phyloP scores from a whole-genome alignment of 2,329 filamentous ascomycete genomes.

The Fusarium mangiferae region DNA sequence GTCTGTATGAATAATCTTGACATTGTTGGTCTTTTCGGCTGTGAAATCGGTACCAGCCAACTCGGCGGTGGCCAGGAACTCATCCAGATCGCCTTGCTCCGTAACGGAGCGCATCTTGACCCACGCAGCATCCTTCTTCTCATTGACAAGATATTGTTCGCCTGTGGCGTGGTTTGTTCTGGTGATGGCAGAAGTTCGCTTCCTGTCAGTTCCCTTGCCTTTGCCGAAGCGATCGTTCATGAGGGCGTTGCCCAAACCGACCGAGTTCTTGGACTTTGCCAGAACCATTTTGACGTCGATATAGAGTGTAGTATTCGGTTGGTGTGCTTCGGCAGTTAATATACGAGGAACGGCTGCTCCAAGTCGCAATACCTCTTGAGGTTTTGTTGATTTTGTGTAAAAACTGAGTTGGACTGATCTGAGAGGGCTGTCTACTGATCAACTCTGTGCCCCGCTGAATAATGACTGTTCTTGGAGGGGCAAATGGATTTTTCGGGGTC shows the following conservation, averaged over 20 bases:
- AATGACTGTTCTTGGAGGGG: constrained; percentile 59
- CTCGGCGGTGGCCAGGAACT: constrained; percentile 95
- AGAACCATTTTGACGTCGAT: constrained; percentile 60
- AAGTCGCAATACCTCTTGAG: constrained; percentile 11
- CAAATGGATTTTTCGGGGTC: constrained; percentile 54
- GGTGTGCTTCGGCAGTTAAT: background rate
- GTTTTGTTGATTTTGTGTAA: constrained; percentile 32
- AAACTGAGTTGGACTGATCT: constrained; percentile 25
- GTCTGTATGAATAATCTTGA: constrained; percentile 97
- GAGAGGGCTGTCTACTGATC: constrained; percentile 30
- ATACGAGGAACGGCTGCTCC: constrained; percentile 28
- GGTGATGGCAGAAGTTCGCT: constrained; percentile 69
- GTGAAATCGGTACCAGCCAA: constrained; percentile 99
- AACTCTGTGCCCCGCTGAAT: constrained; percentile 50
- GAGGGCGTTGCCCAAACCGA: constrained; percentile 94
- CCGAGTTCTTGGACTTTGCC: constrained; percentile 93
- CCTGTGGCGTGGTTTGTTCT: constrained; percentile 83
- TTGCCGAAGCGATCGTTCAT: constrained; percentile 99
- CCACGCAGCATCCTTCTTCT: constrained; percentile 90
- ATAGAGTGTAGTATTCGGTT: background rate
- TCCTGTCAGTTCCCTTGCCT: constrained; percentile 85
- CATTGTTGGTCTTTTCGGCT: constrained; percentile 97
- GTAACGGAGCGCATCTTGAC: constrained; percentile 99
- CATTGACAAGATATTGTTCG: constrained; percentile 92
- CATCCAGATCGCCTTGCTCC: constrained; percentile 94